Evolutionary conservation across 108 stramenopile genomes (phyloP), one percentile per base, ranked within the genome.

Genomic region (Pseudonitzschia delicatissima): DNA sequence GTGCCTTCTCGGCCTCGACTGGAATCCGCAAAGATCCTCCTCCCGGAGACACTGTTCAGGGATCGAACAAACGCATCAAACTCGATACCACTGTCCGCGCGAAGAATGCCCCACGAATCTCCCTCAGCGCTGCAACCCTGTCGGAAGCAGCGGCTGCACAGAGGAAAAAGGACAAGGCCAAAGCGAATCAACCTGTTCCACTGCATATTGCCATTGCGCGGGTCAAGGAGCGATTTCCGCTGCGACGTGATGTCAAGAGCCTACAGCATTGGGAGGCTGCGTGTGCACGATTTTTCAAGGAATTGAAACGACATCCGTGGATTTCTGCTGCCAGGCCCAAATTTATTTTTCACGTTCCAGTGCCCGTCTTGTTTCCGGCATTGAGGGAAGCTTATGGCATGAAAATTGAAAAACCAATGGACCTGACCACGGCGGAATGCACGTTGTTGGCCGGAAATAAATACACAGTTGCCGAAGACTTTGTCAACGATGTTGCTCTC

Each of bases 301-400:
- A 87, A 62, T 47, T 93, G 47, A 82, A 83, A 74, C 82, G 77
- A 55, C 92, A 93, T 70, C 84, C 85, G 9, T 93, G 92, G 92
- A 82, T 83, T 23, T 81, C 80, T 33, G 79, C 78, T 2, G 78
- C 78, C 28, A 58, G 79, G 27, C 78, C 76, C 18, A 81, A 86
- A 45, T 93, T 88, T 50, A 88, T 93, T 34, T 93, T 90, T 69
- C 85, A 90, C 62, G 92, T 87, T 23, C 92, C 92, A 2, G 92
- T 93, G 13, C 82, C 86, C 4, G 70, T 84, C 4, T 53, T 93
- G 6, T 90, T 90, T 64, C 92, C 92, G 15, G 82, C 83, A 55
- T 72, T 93, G 26, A 64, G 76, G 42, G 89, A 87, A 12, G 73
- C 69, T 8, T 93, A 93, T 58, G 69, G 75, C 20, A 72, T 72